phyloP scores from a whole-genome alignment of 1,284 basidiomycete genomes.

The Ceratobasidium sp. region DNA sequence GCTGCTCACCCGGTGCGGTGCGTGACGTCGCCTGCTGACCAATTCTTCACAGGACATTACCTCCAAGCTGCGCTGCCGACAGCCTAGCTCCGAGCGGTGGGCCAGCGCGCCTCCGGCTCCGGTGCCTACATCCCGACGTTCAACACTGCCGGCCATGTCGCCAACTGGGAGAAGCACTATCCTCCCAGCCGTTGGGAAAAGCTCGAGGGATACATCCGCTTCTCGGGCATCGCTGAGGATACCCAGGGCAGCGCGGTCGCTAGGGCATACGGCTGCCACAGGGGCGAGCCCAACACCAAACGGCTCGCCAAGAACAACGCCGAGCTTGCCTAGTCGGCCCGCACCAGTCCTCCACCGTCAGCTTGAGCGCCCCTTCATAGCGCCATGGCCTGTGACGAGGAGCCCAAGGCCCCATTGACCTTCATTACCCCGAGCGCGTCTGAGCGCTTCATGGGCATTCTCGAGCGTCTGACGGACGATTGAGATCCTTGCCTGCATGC shows the following conservation, averaged over 20 bases:
- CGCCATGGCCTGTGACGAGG: constrained; percentile 83
- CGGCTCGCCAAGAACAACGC: constrained; percentile 93
- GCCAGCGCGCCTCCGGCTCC: constrained; percentile 49
- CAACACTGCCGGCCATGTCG: constrained; percentile 86
- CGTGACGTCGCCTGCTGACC: constrained; percentile 74
- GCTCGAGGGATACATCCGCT: constrained; percentile 84
- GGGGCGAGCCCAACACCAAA: constrained; percentile 96
- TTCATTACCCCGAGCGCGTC: constrained; percentile 90
- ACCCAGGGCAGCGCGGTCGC: constrained; percentile 69
- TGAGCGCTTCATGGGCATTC: constrained; percentile 94
- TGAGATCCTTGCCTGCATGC: constrained; percentile 92
- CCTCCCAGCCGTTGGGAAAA: constrained; percentile 79
- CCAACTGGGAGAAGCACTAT: constrained; percentile 83
- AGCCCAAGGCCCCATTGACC: constrained; percentile 70
- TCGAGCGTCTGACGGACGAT: constrained; percentile 93
- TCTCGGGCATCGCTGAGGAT: constrained; percentile 92
- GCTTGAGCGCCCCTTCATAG: constrained; percentile 68
- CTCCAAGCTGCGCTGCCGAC: constrained; percentile 88
- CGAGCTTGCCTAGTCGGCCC: constrained; percentile 88
- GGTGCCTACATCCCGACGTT: constrained; percentile 91
- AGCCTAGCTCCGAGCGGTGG: constrained; percentile 68
- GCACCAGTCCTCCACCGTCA: constrained; percentile 76
- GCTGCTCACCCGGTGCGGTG: constrained; percentile 58
- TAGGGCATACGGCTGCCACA: constrained; percentile 85
- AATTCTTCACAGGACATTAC: constrained; percentile 88